These are phyloP conservation scores for Paracoccidioides brasiliensis DNA, from an alignment of 2,329 filamentous ascomycete species.

Conservation along the genomic window DNA sequence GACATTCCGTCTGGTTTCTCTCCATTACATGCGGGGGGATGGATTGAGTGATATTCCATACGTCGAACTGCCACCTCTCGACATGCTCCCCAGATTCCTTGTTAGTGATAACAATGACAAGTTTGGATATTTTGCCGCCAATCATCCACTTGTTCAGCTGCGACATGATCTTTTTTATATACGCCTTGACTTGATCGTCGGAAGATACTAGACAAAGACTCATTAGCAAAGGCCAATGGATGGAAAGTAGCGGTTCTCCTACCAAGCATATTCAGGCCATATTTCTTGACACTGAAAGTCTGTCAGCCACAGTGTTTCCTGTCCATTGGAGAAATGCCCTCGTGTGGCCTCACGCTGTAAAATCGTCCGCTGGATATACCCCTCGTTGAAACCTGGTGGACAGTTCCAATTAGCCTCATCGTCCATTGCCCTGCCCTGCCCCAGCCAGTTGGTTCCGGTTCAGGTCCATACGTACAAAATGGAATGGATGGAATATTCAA, in stretches of 20 bases:
- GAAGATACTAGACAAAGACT: constrained; percentile 53
- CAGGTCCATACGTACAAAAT: constrained; percentile 54
- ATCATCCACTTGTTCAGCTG: constrained; percentile 98
- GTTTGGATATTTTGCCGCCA: constrained; percentile 89
- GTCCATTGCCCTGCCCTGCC: too few species aligned
- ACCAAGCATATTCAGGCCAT: constrained; percentile 95
- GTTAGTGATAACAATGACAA: constrained; percentile 91
- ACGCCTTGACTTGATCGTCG: constrained; percentile 96
- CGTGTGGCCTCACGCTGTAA: constrained; percentile 56
- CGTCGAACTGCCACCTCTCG: constrained; percentile 97
- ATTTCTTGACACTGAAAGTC: constrained; percentile 68
- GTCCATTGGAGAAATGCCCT: background rate
- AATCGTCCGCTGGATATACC: constrained; percentile 87
- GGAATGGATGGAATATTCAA: constrained; percentile 96
- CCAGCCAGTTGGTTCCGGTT: background rate
- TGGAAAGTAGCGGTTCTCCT: constrained; percentile 13
- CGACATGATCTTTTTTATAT: constrained; percentile 98
- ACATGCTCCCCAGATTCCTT: constrained; percentile 95
- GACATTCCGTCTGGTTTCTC: background rate
- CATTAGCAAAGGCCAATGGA: background rate
- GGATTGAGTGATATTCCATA: constrained; percentile 28
- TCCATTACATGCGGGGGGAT: background rate
- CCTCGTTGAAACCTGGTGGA: constrained; percentile 61
- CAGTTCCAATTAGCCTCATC: background rate
- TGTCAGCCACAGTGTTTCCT: constrained; percentile 5